Percentiles rank a stretch among this genome's conserved stretches.
Evolutionary conservation across 108 stramenopile species (phyloP).

Genomic region (Bacterosira constricta): DNA sequence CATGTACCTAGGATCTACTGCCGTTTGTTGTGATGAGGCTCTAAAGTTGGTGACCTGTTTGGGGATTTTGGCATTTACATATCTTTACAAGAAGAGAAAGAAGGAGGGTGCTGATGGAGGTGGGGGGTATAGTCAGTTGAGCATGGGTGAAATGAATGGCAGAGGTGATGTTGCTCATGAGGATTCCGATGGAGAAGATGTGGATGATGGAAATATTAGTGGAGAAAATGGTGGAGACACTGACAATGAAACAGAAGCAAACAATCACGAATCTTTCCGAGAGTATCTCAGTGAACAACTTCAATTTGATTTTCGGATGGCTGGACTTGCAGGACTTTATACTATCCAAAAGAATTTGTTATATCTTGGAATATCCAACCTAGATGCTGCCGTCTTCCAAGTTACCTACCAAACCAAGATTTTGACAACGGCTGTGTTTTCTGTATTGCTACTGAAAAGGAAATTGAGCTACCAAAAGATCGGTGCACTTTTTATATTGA

Average conservation of each 20-base stretch:
- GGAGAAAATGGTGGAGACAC: background rate
- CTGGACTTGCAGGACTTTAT: conserved; percentile 89
- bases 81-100: too few species aligned
- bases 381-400: conserved; percentile 97
- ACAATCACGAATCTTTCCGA: conserved; percentile 7
- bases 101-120: too few species aligned
- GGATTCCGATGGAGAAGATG: background rate
- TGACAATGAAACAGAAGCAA: conserved; percentile 2
- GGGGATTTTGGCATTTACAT: conserved; percentile 25
- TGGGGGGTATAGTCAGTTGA: conserved; percentile 29
- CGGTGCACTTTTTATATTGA: conserved; percentile 80
- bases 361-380: conserved; percentile 93
- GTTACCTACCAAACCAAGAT: conserved; percentile 98
- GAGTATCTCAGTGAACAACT: conserved; percentile 34
- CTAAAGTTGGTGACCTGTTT: conserved; percentile 82
- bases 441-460: conserved; percentile 79
- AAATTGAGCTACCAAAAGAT: conserved; percentile 77
- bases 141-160: background rate
- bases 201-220: background rate
- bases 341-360: conserved; percentile 97
- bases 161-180: background rate
- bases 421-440: conserved; percentile 96
- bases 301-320: conserved; percentile 55
- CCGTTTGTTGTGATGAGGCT: conserved; percentile 86
- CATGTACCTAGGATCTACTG: conserved; percentile 83